Base-by-base conservation (phyloP, 805 yeast species). In the Yarrowia porcina region DNA sequence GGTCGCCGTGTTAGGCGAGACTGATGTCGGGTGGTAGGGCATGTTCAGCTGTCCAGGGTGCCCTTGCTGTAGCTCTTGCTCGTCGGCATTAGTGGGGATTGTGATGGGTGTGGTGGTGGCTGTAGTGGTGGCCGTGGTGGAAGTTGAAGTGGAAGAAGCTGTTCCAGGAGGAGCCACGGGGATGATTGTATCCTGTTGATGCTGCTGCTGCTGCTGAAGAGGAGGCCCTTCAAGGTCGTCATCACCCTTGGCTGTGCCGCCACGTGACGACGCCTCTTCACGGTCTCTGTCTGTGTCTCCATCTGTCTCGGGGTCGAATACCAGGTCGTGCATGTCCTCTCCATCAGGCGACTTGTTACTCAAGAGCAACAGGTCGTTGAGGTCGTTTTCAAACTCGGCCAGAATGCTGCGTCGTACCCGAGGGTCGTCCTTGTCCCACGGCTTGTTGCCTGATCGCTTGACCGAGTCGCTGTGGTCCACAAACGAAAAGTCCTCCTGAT, bases 401-500 rank as follows among this genome's bases (percentile, higher is more conserved):
- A 49, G 39, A 27, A 49, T 49, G 15, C 56, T 49, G 4, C 56
- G 18, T 11, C 56, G 28, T 10, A n/a, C 17, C n/a, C 23, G 4
- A 3, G 52, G 52, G 13, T 45, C 57, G 32, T 52, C 42, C 33
- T 36, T 32, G 28, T 32, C 59, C 59, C 59, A 52, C 25, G 59
- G 59, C 15, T 25, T 15, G 33, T 36, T 23, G 10, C 15, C 10
- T 11, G 38, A 28, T 11, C 42, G 59, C n/a, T 49, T 35, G 7
- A 36, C 32, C 23, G 59, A 35, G 59, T 33, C 42, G 23, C 33
- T 18, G 25, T 52, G 59, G 44, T 52, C 59, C 12, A 52, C 59
- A 36, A 52, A 52, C 33, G 59, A 52, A 18, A 52, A 52, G 17
- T 52, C 59, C 33, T 52, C 59, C 33, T 52, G 44, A 25, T 49